phyloP scores from a whole-genome alignment of 2,329 filamentous ascomycete species.

The Cladosporium sp. region DNA sequence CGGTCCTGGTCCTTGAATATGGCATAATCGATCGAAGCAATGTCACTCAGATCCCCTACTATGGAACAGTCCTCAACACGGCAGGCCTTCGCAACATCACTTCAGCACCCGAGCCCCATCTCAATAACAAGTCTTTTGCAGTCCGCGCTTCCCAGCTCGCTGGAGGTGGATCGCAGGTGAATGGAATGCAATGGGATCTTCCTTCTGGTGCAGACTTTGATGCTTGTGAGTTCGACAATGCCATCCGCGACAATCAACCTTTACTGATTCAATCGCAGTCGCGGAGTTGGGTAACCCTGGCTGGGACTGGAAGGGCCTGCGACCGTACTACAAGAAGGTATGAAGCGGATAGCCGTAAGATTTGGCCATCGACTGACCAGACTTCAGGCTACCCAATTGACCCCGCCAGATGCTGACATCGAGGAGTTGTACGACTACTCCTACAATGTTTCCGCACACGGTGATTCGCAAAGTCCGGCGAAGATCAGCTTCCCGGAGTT shows the following conservation, averaged over 20 bases:
- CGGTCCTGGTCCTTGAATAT: constrained; percentile 38
- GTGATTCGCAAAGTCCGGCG: background rate
- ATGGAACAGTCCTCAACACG: constrained; percentile 1
- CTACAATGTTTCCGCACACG: background rate
- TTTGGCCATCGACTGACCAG: constrained; percentile 31
- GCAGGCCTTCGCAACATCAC: constrained; percentile 44
- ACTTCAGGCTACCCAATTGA: constrained; percentile 36
- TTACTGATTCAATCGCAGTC: background rate
- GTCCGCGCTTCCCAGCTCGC: constrained; percentile 31
- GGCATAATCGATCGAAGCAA: constrained; percentile 30
- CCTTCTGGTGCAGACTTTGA: constrained; percentile 37
- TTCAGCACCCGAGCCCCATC: background rate
- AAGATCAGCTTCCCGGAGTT: constrained; percentile 12
- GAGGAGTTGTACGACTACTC: constrained; percentile 43
- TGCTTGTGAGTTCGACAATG: constrained; percentile 35
- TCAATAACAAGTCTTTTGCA: constrained; percentile 1
- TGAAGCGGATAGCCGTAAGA: background rate
- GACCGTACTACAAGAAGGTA: background rate
- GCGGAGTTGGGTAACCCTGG: constrained; percentile 36
- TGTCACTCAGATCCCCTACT: constrained; percentile 22
- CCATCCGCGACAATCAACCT: too few species aligned
- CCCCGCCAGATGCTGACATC: constrained; percentile 46
- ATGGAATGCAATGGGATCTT: constrained; percentile 34
- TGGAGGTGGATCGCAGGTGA: constrained; percentile 35
- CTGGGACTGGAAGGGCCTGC: constrained; percentile 32